Evolutionary conservation across 768 basidiomycete genomes (phyloP).

Genomic region (Lactarius vividus): DNA sequence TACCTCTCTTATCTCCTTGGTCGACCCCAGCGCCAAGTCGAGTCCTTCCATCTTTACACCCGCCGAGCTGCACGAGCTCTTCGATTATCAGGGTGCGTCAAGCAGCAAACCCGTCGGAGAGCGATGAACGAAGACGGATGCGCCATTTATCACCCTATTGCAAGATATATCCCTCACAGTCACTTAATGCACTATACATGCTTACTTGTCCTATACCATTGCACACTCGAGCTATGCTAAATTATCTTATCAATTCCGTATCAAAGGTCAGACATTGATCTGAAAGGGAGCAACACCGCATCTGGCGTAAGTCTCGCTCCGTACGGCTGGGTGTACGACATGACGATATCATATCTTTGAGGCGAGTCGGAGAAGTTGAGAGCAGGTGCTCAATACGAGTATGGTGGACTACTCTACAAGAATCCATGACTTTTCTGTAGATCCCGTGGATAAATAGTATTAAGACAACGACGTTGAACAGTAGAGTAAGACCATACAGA

Average conservation of each 20-base stretch:
- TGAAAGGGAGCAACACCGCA: background rate
- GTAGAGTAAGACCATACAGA: background rate
- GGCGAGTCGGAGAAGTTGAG: background rate
- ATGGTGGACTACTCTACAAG: background rate
- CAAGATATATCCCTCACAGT: background rate
- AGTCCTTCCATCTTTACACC: constrained; percentile 10
- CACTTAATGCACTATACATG: background rate
- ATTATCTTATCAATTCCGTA: background rate
- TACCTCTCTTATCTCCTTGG: constrained; percentile 10
- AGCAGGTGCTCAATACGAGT: background rate
- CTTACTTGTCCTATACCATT: constrained; percentile 4
- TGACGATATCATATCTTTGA: background rate
- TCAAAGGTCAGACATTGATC: background rate
- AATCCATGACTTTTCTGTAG: background rate
- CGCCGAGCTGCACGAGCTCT: constrained; percentile 20
- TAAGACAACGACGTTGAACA: background rate
- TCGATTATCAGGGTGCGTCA: constrained; percentile 19
- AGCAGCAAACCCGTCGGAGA: constrained; percentile 14
- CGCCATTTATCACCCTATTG: background rate
- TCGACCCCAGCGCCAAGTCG: constrained; percentile 7
- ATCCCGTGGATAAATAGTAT: background rate
- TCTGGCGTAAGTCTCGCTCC: background rate
- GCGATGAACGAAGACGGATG: background rate
- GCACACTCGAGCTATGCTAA: background rate
- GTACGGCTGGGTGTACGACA: background rate